Conservation (phyloP, 2,329 filamentous ascomycete genomes). For the Metarhizium anisopliae region DNA sequence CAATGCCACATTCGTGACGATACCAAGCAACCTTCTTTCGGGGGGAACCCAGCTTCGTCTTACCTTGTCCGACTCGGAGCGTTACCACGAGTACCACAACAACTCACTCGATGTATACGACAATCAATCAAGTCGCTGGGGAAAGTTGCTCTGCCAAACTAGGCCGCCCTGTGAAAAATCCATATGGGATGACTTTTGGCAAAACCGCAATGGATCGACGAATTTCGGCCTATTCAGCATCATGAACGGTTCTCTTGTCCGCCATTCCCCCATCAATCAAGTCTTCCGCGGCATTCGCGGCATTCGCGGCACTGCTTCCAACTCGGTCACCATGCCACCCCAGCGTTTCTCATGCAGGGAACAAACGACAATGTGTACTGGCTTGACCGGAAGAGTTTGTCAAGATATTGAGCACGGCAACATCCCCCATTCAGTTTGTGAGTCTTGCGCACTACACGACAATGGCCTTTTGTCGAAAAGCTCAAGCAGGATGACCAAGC, state of each 20-base stretch:
- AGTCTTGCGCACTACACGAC: conserved; percentile 17
- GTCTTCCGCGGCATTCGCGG: background rate
- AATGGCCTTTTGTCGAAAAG: conserved; percentile 10
- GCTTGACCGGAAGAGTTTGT: background rate
- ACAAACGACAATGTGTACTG: background rate
- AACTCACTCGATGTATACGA: no score
- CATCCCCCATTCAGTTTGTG: conserved; percentile 5
- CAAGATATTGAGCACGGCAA: background rate
- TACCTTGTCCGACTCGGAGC: background rate
- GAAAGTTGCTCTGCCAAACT: background rate
- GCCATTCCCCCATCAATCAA: background rate
- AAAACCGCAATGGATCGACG: background rate
- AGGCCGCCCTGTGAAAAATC: background rate
- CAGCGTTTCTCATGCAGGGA: background rate
- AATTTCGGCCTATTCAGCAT: background rate
- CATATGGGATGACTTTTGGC: background rate
- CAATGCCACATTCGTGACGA: background rate
- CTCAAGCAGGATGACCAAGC: background rate
- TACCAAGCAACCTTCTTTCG: background rate
- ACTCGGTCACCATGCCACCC: background rate
- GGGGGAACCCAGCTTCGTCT: background rate
- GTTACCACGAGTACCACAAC: background rate
- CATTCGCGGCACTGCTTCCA: background rate
- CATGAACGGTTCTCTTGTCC: background rate
- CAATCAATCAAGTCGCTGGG: background rate